Percentiles rank a stretch among this genome's conserved stretches.
Conservation (phyloP, 257 asterid genomes). For the Lantana camara region DNA sequence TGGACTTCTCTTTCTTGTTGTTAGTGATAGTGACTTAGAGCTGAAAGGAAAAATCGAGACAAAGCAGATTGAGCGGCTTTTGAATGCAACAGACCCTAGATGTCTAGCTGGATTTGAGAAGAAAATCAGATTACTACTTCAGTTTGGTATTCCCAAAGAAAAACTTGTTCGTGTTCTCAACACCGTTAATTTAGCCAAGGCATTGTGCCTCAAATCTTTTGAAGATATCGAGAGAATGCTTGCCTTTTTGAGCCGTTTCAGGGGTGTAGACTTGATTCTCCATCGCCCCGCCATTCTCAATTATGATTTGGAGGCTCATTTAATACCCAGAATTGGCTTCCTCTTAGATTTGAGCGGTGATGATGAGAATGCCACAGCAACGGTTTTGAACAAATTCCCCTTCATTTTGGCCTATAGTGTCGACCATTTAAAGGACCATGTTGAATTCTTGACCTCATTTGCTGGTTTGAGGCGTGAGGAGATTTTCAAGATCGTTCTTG, state of each 20-base stretch:
- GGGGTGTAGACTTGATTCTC: constrained; percentile 67
- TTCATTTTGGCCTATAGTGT: constrained; percentile 70
- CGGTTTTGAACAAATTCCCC: constrained; percentile 66
- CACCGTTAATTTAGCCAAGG: constrained; percentile 60
- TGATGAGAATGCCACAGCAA: constrained; percentile 54
- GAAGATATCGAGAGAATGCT: constrained; percentile 68
- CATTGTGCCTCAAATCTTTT: constrained; percentile 60
- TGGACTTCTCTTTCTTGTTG: constrained; percentile 39
- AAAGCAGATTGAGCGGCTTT: constrained; percentile 57
- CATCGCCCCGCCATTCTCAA: constrained; percentile 75
- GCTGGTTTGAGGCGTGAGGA: constrained; percentile 72
- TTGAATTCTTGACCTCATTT: constrained; percentile 66
- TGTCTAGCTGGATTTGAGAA: constrained; percentile 61
- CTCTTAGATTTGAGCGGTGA: constrained; percentile 68
- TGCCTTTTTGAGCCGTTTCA: constrained; percentile 60
- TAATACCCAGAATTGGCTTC: constrained; percentile 72
- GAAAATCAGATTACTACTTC: constrained; percentile 58
- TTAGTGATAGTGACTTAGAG: constrained; percentile 35
- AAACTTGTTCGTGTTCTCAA: constrained; percentile 71
- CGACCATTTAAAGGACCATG: constrained; percentile 74
- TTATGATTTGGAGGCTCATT: constrained; percentile 65
- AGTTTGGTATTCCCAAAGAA: constrained; percentile 59
- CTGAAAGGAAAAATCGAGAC: constrained; percentile 57
- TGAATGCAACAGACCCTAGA: constrained; percentile 47
- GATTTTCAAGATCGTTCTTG: constrained; percentile 67